Evolutionary conservation across 305 asterid genomes (phyloP), one percentile per base, ranked within the genome.

Genomic region (Fraxinus floribunda): DNA sequence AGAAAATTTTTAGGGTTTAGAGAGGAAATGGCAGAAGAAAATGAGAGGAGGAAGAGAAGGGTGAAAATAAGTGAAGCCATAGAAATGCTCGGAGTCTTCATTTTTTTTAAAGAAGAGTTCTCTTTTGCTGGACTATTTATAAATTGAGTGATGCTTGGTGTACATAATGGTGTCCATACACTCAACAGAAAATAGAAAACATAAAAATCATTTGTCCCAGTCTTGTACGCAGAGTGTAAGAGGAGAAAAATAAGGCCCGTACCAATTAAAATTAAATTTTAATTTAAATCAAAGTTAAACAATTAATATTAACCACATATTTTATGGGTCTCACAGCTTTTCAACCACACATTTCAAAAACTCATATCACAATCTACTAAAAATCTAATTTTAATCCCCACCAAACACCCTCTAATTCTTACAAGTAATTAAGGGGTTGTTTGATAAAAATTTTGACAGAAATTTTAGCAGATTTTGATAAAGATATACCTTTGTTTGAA

Each of bases 1-100:
- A 86, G 85, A 46, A 88, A 88, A 5, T 80, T 29, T 3, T 73
- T 44, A 39, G 62, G 82, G 57, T 15, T 79, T 41, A 8, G 80
- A 77, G 86, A 80, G 10, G 6, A 8, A 32, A 68, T 34, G 38
- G 2, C n/a, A 46, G 78, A 79, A 36, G 80, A 68, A 60, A 81
- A 3, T 22, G 77, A 15, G 49, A 46, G 6, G 30, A 80, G n/a
- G 49, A 77, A 74, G 18, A 86, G 5, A 22, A 82, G 78, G 73
- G 16, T 16, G 26, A 81, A 22, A 44, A 74, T 7, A 32, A 81
- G 68, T 18, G 38, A 20, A 3, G 16, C 20, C 62, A 16, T 55
- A 8, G 41, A 35, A 75, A 13, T 0, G 36, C 30, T 35, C 10
- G 26, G 46, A 3, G 44, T 76, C 76, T 36, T 83, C 86, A 46